Conservation (phyloP, 163 green algal genomes). For the Chlorella variabilis region DNA sequence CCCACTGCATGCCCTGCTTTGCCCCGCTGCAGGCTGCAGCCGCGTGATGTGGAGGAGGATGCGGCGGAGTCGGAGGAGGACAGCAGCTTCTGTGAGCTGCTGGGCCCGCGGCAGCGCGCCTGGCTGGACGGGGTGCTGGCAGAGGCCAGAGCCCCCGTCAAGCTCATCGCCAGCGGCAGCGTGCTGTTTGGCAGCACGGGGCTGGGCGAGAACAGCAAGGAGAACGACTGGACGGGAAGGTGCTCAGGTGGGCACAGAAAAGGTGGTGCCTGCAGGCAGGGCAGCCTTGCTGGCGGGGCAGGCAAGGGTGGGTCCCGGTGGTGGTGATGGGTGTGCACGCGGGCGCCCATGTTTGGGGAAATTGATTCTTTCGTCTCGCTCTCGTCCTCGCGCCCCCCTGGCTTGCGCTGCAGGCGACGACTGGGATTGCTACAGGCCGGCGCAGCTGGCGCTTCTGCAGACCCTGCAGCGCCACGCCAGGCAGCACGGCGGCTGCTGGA, state of each 20-base stretch:
- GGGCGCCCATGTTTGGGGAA: background rate
- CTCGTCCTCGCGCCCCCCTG: too few relatives aligned
- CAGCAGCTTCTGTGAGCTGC: slow-evolving; percentile 23
- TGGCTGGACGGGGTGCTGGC: slow-evolving; percentile 16
- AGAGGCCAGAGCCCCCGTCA: slow-evolving; percentile 1
- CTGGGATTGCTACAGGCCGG: slow-evolving; percentile 32
- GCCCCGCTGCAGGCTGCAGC: background rate
- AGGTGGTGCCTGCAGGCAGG: too few relatives aligned
- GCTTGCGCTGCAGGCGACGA: slow-evolving; percentile 29
- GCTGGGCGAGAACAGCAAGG: slow-evolving; percentile 8
- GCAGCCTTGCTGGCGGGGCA: too few relatives aligned
- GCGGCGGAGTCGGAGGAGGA: slow-evolving; percentile 1
- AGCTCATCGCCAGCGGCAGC: slow-evolving; percentile 31
- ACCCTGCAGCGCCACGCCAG: slow-evolving; percentile 27
- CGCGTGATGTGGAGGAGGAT: background rate
- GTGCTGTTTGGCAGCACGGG: slow-evolving; percentile 19
- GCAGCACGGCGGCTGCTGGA: background rate
- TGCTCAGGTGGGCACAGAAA: slow-evolving; percentile 4
- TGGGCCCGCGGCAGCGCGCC: slow-evolving; percentile 20
- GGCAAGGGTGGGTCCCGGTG: too few relatives aligned
- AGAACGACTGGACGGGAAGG: slow-evolving; percentile 3
- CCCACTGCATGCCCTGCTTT: too few relatives aligned
- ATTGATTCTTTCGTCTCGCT: too few relatives aligned
- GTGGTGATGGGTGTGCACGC: too few relatives aligned
- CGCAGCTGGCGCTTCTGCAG: slow-evolving; percentile 19